These are phyloP conservation scores for Paecilomyces fulvus DNA, from an alignment of 2,329 filamentous ascomycete genomes.

Conservation along the genomic window DNA sequence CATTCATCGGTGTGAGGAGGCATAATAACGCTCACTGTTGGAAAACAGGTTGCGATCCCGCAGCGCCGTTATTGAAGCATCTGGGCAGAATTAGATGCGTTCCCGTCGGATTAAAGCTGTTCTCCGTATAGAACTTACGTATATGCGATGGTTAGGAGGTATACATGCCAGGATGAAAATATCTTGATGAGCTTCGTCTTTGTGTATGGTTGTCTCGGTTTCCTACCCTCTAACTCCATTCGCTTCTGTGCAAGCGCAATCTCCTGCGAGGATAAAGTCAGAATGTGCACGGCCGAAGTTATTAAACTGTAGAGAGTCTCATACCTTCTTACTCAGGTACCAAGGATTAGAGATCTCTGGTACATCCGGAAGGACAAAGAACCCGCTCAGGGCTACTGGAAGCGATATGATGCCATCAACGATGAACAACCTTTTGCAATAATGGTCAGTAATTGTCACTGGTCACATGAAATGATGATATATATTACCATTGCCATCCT, in stretches of 20 bases:
- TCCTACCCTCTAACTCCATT: constrained; percentile 44
- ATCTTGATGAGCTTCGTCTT: constrained; percentile 51
- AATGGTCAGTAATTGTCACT: not conserved
- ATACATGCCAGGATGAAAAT: constrained; percentile 58
- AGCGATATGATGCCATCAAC: constrained; percentile 48
- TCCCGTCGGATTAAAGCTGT: not conserved
- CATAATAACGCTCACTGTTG: constrained; percentile 27
- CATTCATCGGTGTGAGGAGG: not conserved
- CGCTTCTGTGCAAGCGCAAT: constrained; percentile 39
- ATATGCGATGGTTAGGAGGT: constrained; percentile 50
- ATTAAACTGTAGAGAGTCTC: not conserved
- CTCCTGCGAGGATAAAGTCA: constrained; percentile 21
- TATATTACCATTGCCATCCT: constrained; percentile 44
- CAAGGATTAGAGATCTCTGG: constrained; percentile 44
- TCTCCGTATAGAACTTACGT: constrained; percentile 27
- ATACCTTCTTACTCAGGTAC: constrained; percentile 36
- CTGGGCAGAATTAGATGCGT: constrained; percentile 11
- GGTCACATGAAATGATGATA: not conserved
- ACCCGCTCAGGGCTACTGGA: constrained; percentile 44
- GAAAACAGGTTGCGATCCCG: constrained; percentile 48
- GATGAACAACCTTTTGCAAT: constrained; percentile 38
- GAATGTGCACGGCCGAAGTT: not conserved
- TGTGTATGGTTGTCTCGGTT: constrained; percentile 39
- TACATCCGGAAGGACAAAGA: constrained; percentile 42
- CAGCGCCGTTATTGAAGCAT: constrained; percentile 54